Evolutionary conservation across 768 basidiomycete species (phyloP).

Genomic region (Russula sp.): DNA sequence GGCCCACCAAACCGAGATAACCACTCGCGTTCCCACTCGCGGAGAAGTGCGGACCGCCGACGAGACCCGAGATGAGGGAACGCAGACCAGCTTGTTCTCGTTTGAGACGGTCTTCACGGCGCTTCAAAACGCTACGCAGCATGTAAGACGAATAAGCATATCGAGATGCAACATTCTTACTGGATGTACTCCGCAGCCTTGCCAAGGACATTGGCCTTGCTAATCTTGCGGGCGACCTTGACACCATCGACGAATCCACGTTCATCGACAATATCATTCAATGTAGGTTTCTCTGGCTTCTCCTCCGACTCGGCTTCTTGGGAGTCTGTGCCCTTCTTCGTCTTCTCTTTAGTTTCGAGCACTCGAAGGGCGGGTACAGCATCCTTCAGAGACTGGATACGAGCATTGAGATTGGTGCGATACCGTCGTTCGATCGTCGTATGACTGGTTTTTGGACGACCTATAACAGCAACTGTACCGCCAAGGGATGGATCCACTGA

Average conservation of each 20-base stretch:
- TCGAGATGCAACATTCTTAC: slow-evolving; percentile 37
- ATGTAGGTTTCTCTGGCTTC: slow-evolving; percentile 17
- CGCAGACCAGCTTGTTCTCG: slow-evolving; percentile 76
- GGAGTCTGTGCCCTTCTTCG: slow-evolving; percentile 31
- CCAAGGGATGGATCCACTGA: slow-evolving; percentile 26
- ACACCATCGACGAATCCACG: slow-evolving; percentile 91
- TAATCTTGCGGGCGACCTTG: slow-evolving; percentile 85
- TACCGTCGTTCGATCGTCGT: slow-evolving; percentile 88
- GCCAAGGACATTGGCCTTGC: slow-evolving; percentile 85
- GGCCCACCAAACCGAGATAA: slow-evolving; percentile 68
- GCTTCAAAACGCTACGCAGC: slow-evolving; percentile 64
- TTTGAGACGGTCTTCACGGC: slow-evolving; percentile 64
- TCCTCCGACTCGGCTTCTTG: neutral
- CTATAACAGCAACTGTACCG: slow-evolving; percentile 32
- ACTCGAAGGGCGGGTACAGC: slow-evolving; percentile 83
- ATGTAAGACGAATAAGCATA: neutral
- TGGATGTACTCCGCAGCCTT: slow-evolving; percentile 89
- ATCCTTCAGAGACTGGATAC: slow-evolving; percentile 74
- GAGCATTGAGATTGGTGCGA: slow-evolving; percentile 83
- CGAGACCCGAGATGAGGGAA: slow-evolving; percentile 63
- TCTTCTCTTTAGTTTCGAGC: slow-evolving; percentile 53
- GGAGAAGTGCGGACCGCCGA: slow-evolving; percentile 69
- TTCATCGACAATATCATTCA: slow-evolving; percentile 64
- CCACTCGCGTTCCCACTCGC: slow-evolving; percentile 79
- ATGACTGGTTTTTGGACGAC: slow-evolving; percentile 79